phyloP scores from a whole-genome alignment of 2,329 filamentous ascomycete species.

The Fulvia fulva region DNA sequence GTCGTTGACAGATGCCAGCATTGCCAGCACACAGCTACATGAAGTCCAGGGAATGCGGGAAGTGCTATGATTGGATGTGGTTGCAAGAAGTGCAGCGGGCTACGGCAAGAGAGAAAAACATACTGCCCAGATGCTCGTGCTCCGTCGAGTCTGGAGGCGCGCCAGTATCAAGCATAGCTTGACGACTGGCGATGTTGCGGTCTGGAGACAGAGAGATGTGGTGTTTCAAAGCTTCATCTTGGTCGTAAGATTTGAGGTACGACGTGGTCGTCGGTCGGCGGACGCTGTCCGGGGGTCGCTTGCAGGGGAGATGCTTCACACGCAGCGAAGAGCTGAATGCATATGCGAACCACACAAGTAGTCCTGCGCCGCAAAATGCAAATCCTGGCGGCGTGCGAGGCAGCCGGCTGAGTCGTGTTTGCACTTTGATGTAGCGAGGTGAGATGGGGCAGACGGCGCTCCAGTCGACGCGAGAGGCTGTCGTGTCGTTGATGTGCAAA shows the following conservation, averaged over 20 bases:
- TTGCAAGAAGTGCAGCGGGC: conserved; percentile 13
- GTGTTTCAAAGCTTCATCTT: conserved; percentile 10
- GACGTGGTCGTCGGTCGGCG: not conserved
- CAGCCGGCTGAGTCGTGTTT: no score
- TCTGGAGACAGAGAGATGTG: not conserved
- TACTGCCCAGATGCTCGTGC: conserved; percentile 22
- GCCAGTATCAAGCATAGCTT: conserved; percentile 25
- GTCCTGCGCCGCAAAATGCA: not conserved
- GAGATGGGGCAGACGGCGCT: no score
- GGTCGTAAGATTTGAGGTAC: conserved; percentile 20
- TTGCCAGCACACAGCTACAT: conserved; percentile 35
- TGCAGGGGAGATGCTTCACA: not conserved
- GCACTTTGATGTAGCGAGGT: no score
- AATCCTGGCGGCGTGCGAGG: not conserved
- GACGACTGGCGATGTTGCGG: conserved; percentile 11
- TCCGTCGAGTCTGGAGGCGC: conserved; percentile 19
- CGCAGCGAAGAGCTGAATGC: not conserved
- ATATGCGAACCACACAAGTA: not conserved
- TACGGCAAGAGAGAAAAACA: conserved; percentile 19
- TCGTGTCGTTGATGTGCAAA: not conserved
- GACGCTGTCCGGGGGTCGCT: conserved; percentile 1
- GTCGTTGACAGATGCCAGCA: conserved; percentile 31
- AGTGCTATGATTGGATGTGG: conserved; percentile 24
- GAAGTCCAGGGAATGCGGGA: conserved; percentile 19
- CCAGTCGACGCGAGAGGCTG: no score